Percentiles rank a stretch among this genome's conserved stretches.
These are phyloP conservation scores for Rhodotorula kratochvilovae DNA, from an alignment of 768 basidiomycete species.

Conservation along the genomic window DNA sequence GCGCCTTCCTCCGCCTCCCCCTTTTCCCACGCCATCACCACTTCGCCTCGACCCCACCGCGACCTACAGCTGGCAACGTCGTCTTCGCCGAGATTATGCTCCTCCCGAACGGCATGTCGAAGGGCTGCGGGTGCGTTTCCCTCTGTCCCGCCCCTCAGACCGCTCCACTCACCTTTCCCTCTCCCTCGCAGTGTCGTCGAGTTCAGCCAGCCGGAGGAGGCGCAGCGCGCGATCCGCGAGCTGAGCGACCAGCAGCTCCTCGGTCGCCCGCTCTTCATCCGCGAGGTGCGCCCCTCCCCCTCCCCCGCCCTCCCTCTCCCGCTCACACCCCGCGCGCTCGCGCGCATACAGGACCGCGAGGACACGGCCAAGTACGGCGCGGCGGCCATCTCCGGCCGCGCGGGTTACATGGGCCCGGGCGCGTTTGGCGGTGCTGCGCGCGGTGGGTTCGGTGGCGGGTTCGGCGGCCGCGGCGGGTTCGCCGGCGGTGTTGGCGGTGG, in stretches of 20 bases:
- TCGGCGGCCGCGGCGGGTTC: constrained; percentile 29
- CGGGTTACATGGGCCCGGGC: constrained; percentile 41
- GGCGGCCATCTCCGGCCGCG: constrained; percentile 79
- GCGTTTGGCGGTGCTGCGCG: constrained; percentile 13
- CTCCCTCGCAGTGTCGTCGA: constrained; percentile 74
- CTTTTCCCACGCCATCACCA: background rate
- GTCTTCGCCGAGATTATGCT: constrained; percentile 99
- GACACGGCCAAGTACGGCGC: constrained; percentile 92
- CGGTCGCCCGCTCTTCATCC: constrained; percentile 90
- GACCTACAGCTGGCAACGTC: constrained; percentile 85
- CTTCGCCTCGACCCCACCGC: background rate
- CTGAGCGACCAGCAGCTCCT: constrained; percentile 84
- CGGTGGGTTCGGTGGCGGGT: constrained; percentile 37
- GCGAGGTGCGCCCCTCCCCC: constrained; percentile 64
- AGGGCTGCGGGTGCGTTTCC: constrained; percentile 90
- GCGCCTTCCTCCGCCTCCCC: background rate
- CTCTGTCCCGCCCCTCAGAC: background rate
- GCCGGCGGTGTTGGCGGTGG: constrained; percentile 23
- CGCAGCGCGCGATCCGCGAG: constrained; percentile 82
- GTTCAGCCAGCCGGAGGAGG: constrained; percentile 80
- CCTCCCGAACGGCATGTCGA: constrained; percentile 92
- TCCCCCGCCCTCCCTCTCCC: background rate
- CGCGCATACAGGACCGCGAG: constrained; percentile 77
- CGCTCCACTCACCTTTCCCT: background rate
- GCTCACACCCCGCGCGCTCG: background rate